Base-by-base conservation (phyloP, 2,329 filamentous ascomycete species). In the Ophidiomyces ophidiicola region DNA sequence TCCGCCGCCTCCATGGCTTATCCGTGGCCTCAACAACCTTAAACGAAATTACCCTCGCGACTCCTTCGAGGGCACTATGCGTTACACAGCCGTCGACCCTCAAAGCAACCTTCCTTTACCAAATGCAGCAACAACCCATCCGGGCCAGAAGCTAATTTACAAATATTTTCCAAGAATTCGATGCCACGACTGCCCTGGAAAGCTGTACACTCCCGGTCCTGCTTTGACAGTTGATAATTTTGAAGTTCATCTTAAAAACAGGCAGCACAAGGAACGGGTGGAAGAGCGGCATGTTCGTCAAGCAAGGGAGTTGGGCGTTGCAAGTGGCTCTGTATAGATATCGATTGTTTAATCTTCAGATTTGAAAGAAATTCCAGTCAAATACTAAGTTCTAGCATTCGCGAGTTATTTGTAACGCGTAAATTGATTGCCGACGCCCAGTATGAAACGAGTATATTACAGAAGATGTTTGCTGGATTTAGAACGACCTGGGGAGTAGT, bases 151-250 rank as follows among this genome's bases (percentile, higher is more conserved):
- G 45, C 67, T 84, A 45, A 82, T 80, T 52, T 84, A 80, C 50
- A 82, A 82, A 62, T 96, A 81, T 61, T 69, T 94, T 35, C 90
- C 90, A 6, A 73, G 90, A 36, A 94, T 98, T 47, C 74, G 84
- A 43, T 98, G 90, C 58, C 75, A 80, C 32, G 90, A 98, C 59
- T 96, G 90, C 57, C 84, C 85, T 0, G 85, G 84, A 20, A 96
- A 94, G 60, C 68, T 94, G 7, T 98, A 98, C 60, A 94, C 87
- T 0, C 84, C 87, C 0, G 83, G 86, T 0, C 85, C 87, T 0
- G 84, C 80, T 17, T 81, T 74, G 57, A 86, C 85, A 2, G 82
- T 88, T 4, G 79, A 79, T 32, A 93, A 94, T 55, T 98, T 98
- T 47, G 84, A 94, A 61, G 77, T 92, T 1, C 90, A 98, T 63